Percentiles rank a stretch among this genome's conserved stretches.
phyloP scores from a whole-genome alignment of 176 grass and related monocot genomes.

The Oryza glumipatula region DNA sequence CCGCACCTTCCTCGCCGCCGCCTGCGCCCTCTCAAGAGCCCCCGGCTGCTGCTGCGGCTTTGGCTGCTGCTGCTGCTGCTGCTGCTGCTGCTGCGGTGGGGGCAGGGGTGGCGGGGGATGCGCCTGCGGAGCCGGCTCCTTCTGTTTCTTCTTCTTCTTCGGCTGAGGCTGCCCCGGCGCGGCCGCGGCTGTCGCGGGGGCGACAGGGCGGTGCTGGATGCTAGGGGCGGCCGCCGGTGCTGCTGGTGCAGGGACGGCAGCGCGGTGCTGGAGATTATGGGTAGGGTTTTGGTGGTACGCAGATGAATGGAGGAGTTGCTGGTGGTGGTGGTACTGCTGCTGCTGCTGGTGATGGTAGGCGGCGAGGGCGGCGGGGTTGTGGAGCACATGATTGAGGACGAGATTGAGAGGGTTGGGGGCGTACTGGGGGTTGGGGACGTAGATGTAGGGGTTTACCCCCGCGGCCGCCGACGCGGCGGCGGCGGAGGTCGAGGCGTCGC shows the following conservation, averaged over 20 bases:
- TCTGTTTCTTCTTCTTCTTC: neutral
- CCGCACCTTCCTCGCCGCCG: slow-evolving; percentile 53
- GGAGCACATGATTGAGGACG: slow-evolving; percentile 48
- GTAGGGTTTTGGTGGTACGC: slow-evolving; percentile 44
- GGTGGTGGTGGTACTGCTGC: slow-evolving; percentile 9
- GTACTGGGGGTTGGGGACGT: slow-evolving; percentile 48
- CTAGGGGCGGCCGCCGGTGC: slow-evolving; percentile 19
- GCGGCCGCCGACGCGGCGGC: slow-evolving; percentile 2
- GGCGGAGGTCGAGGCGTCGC: slow-evolving; percentile 35
- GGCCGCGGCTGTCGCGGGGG: neutral
- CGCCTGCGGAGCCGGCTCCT: neutral
- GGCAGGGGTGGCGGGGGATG: neutral
- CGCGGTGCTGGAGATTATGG: neutral
- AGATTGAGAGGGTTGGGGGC: slow-evolving; percentile 36
- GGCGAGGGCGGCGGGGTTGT: slow-evolving; percentile 49
- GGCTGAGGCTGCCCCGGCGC: neutral
- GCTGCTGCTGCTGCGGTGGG: slow-evolving; percentile 3
- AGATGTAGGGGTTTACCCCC: slow-evolving; percentile 49
- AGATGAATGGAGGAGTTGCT: neutral
- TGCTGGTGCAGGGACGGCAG: neutral
- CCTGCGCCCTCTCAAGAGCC: slow-evolving; percentile 57
- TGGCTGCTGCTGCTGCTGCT: neutral
- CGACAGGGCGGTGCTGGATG: neutral
- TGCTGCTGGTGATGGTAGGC: slow-evolving; percentile 39
- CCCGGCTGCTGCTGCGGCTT: neutral